phyloP scores from a whole-genome alignment of 176 grass and related monocot species.

The Juncus inflexus region DNA sequence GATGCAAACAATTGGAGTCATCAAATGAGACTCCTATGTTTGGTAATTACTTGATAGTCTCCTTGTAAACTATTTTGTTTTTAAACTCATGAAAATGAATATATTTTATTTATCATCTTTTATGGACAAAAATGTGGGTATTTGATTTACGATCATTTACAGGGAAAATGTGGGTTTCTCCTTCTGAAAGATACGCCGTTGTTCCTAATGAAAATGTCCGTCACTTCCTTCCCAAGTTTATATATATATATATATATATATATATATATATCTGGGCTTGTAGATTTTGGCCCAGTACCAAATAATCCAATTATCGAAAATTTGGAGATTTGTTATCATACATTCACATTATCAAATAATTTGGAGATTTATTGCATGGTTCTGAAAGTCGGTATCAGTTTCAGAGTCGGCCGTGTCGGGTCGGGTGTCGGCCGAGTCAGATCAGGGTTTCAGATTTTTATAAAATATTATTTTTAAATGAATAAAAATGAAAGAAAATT shows the following conservation, averaged over 20 bases:
- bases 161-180: conserved; percentile 46
- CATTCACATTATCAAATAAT: too few species aligned
- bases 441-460: too few species aligned
- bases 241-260: conserved; percentile 15
- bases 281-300: conserved; percentile 1
- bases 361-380: background rate
- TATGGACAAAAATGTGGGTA: conserved; percentile 40
- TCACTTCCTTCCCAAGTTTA: background rate
- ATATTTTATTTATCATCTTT: background rate
- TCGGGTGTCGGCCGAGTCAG: too few species aligned
- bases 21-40: conserved; percentile 40
- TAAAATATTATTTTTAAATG: too few species aligned
- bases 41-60: conserved; percentile 25
- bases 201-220: conserved; percentile 49
- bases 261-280: conserved; percentile 3
- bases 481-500: too few species aligned
- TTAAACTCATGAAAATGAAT: too few species aligned
- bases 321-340: too few species aligned
- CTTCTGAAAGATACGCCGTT: conserved; percentile 48
- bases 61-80: too few species aligned
- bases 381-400: too few species aligned
- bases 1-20: conserved; percentile 57
- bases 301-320: too few species aligned
- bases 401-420: too few species aligned
- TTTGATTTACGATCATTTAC: background rate